Percentiles rank a stretch among this genome's conserved stretches.
Evolutionary conservation across 2,329 filamentous ascomycete genomes (phyloP).

Genomic region (Sphaerulina populicola): DNA sequence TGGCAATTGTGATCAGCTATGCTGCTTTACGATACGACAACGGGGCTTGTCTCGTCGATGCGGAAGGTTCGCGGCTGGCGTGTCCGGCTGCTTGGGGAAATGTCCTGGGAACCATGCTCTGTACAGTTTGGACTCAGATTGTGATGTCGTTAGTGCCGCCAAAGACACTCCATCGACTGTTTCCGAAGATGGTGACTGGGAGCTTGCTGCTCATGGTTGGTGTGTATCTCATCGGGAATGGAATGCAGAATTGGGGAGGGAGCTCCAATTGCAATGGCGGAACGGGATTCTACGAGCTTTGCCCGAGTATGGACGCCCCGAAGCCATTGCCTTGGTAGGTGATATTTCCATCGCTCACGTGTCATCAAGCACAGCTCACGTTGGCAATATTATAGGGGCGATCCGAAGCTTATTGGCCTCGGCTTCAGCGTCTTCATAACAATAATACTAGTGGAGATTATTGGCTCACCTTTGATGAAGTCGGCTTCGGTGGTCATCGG

Average conservation of each 20-base stretch:
- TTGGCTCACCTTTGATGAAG: constrained; percentile 8
- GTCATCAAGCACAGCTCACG: neutral
- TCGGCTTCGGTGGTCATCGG: constrained; percentile 8
- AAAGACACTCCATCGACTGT: constrained; percentile 5
- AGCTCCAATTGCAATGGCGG: constrained; percentile 9
- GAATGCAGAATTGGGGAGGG: constrained; percentile 10
- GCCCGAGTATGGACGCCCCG: constrained; percentile 8
- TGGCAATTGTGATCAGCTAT: constrained; percentile 5
- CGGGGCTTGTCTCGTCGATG: constrained; percentile 3
- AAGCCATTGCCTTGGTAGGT: constrained; percentile 8
- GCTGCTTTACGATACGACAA: constrained; percentile 3
- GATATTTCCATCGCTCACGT: neutral
- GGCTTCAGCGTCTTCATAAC: constrained; percentile 10
- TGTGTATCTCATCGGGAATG: constrained; percentile 9
- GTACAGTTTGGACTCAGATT: constrained; percentile 11
- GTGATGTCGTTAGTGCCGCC: constrained; percentile 9
- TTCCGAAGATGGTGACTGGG: constrained; percentile 11
- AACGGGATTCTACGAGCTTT: constrained; percentile 7
- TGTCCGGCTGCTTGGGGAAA: constrained; percentile 7
- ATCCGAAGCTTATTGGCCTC: constrained; percentile 11
- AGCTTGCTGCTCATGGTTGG: constrained; percentile 8
- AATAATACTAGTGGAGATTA: constrained; percentile 7
- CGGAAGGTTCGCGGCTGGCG: constrained; percentile 4
- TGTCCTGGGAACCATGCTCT: constrained; percentile 10
- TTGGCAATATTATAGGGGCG: neutral